phyloP scores from a whole-genome alignment of 805 yeast species.

The Ogataea wickerhamii region DNA sequence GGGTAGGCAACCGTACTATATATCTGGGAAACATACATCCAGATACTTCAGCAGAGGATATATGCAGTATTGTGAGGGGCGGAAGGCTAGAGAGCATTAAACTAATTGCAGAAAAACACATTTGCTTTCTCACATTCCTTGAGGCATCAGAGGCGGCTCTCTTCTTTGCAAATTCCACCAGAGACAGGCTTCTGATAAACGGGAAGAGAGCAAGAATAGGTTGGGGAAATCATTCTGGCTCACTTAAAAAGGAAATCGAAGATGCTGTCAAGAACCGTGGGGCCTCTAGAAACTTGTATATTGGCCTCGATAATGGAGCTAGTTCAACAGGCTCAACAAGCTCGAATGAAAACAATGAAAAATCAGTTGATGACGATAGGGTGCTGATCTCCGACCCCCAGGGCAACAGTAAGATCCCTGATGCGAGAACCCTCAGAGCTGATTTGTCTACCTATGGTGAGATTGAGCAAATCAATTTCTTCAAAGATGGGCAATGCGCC shows the following conservation, averaged over 20 bases:
- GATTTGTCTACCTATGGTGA: slow-evolving; percentile 68
- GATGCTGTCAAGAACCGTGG: slow-evolving; percentile 58
- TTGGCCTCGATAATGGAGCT: slow-evolving; percentile 54
- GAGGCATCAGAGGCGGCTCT: slow-evolving; percentile 63
- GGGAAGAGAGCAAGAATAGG: slow-evolving; percentile 61
- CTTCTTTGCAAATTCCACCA: slow-evolving; percentile 48
- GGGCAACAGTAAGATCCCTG: slow-evolving; percentile 36
- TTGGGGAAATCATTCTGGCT: slow-evolving; percentile 72
- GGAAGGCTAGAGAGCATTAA: slow-evolving; percentile 66
- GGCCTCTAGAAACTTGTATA: slow-evolving; percentile 74
- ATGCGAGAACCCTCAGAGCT: slow-evolving; percentile 46
- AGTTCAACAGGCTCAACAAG: slow-evolving; percentile 29
- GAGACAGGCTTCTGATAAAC: slow-evolving; percentile 58
- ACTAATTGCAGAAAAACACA: slow-evolving; percentile 44
- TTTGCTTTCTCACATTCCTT: slow-evolving; percentile 69
- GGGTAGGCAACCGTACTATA: slow-evolving; percentile 57
- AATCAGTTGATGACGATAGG: neutral
- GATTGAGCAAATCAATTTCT: slow-evolving; percentile 71
- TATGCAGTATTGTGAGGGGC: slow-evolving; percentile 73
- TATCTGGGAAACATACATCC: slow-evolving; percentile 66
- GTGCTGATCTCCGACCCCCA: slow-evolving; percentile 5
- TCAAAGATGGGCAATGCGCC: slow-evolving; percentile 68
- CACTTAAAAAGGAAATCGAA: slow-evolving; percentile 50
- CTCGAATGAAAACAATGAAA: slow-evolving; percentile 32
- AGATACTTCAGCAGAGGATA: slow-evolving; percentile 63